Base-by-base conservation (phyloP, 2,329 filamentous ascomycete species). In the Sphaerulina vaccinii region DNA sequence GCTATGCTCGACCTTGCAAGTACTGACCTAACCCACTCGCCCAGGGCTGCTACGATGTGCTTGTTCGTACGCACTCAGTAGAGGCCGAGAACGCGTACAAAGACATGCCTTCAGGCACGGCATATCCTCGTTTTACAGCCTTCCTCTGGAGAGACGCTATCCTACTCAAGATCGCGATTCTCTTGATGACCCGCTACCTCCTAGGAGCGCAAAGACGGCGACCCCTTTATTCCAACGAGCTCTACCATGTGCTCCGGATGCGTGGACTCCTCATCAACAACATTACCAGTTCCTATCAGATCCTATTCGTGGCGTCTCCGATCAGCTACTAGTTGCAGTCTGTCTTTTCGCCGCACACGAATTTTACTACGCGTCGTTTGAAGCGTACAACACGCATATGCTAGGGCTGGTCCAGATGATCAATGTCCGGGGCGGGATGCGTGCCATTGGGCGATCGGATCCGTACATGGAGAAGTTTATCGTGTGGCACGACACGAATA, bases 361-460 rank as follows among this genome's bases (percentile, higher is more conserved):
- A 37, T 37, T 58, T 21, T 49, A 52, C 21, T 53, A 54, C 24
- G 42, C 44, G 5, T 39, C 38, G n/a, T 23, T 41, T 1, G 15
- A 43, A 13, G 49, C 27, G 10, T 60, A 56, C 16, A 40, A 51
- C 11, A 35, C 52, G 15, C 58, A 60, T 24, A 56, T 58, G 52
- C 10, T 16, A n/a, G 58, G 55, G 1, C 23, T 60, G 10, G 44
- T 56, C 1, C 23, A 44, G n/a, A 44, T 60, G 50, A 32, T 56
- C 16, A 40, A 49, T 5, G 13, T 56, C n/a, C 46, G 57, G 5
- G 53, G 53, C 5, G 57, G 57, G 4, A 23, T 60, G 4, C 10
- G 22, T 7, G 39, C 48, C 9, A 45, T 60, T 13, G 46, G 46
- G 0, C 35, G 19, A 1, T 24, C 18, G 5, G 51, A 56, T 39